These are phyloP conservation scores for Calonectria henricotiae DNA, from an alignment of 2,329 filamentous ascomycete species.

Conservation along the genomic window DNA sequence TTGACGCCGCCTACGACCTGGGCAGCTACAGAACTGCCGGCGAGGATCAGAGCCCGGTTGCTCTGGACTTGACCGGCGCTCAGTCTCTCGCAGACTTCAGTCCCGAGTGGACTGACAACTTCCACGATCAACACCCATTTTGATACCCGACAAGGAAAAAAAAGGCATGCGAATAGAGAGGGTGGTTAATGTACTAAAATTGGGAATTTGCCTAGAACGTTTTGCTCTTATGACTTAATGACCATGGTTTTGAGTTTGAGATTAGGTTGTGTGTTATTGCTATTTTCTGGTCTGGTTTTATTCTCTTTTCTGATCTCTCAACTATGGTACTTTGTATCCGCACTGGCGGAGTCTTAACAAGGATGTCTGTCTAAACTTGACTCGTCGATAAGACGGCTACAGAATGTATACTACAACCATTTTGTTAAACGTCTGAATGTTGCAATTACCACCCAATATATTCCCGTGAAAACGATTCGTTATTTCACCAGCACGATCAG, in stretches of 20 bases:
- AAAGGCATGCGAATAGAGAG: conserved; percentile 43
- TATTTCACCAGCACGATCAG: too few relatives aligned
- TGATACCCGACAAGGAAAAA: conserved; percentile 52
- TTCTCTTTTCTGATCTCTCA: conserved; percentile 17
- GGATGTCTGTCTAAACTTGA: conserved; percentile 1
- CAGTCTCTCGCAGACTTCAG: conserved; percentile 51
- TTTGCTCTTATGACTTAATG: conserved; percentile 54
- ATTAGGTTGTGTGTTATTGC: conserved; percentile 35
- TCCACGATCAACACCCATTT: conserved; percentile 54
- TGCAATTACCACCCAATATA: too few relatives aligned
- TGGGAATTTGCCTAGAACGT: conserved; percentile 47
- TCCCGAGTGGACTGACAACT: conserved; percentile 55
- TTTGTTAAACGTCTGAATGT: conserved; percentile 3
- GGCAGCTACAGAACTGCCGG: conserved; percentile 56
- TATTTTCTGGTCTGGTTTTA: conserved; percentile 33
- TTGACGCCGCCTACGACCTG: conserved; percentile 61
- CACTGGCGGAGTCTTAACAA: conserved; percentile 7
- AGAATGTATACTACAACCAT: conserved; percentile 31
- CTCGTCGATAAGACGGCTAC: conserved; percentile 1
- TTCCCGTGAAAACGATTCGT: not conserved
- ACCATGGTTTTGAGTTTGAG: conserved; percentile 44
- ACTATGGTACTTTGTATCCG: conserved; percentile 19
- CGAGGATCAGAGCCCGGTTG: conserved; percentile 52
- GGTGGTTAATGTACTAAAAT: conserved; percentile 50
- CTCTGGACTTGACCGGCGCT: conserved; percentile 48